Conservation (phyloP, 139 green algal genomes). For the Zygnema circumcarinatum region DNA sequence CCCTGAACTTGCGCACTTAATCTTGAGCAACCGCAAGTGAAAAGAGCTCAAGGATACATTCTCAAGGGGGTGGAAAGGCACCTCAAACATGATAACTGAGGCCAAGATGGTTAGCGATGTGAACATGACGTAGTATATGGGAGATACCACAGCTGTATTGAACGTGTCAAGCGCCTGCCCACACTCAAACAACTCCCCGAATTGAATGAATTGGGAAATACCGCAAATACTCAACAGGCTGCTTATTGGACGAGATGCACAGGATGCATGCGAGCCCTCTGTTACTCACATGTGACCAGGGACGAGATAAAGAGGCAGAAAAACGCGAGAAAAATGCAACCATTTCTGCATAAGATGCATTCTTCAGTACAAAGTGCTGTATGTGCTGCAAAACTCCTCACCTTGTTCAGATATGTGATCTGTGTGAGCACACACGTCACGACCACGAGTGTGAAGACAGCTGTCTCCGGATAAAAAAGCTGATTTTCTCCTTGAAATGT, state of each 20-base stretch:
- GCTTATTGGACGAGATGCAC: not conserved
- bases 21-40: too few relatives aligned
- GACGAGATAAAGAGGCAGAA: not conserved
- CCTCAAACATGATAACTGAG: conserved; percentile 75
- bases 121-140: conserved; percentile 99
- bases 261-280: not conserved
- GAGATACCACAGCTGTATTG: conserved; percentile 96
- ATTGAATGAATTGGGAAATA: not conserved
- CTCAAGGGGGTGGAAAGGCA: conserved; percentile 23
- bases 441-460: conserved; percentile 71
- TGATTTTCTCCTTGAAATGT: conserved; percentile 94
- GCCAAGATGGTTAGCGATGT: conserved; percentile 88
- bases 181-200: not conserved
- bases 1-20: too few relatives aligned
- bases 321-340: not conserved
- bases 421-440: conserved; percentile 88
- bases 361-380: too few relatives aligned
- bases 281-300: not conserved
- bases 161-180: conserved; percentile 88
- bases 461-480: conserved; percentile 62
- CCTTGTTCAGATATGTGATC: conserved; percentile 97
- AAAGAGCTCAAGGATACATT: too few relatives aligned
- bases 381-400: conserved; percentile 9
- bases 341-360: too few relatives aligned
- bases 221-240: not conserved